phyloP scores from a whole-genome alignment of 495 filamentous ascomycete genomes.

The Talaromyces liani region DNA sequence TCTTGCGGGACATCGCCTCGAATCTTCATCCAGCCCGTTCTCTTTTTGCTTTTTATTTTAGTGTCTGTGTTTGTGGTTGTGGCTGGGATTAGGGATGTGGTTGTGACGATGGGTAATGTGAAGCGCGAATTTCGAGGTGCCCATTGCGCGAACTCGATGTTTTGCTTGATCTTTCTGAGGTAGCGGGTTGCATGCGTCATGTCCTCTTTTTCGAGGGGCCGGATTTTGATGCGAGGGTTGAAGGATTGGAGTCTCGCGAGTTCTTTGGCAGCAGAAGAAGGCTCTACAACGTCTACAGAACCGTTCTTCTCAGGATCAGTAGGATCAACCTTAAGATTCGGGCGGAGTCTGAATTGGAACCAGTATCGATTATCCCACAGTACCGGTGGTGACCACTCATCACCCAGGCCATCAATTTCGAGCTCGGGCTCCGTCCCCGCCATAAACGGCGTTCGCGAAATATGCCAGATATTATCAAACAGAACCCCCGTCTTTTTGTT shows the following conservation, averaged over 20 bases:
- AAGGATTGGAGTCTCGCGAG: not conserved
- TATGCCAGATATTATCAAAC: conserved; percentile 30
- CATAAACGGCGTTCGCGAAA: conserved; percentile 45
- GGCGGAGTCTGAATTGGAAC: conserved; percentile 46
- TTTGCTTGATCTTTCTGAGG: not conserved
- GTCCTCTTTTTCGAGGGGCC: not conserved
- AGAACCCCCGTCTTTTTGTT: not conserved
- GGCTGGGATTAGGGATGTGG: not conserved
- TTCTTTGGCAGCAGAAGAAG: not conserved
- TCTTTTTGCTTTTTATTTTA: not conserved
- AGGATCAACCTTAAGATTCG: conserved; percentile 6
- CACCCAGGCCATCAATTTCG: conserved; percentile 25
- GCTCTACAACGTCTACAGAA: not conserved
- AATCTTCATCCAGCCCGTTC: not conserved
- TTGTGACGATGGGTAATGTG: conserved; percentile 30
- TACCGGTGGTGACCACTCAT: not conserved
- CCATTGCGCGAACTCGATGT: not conserved
- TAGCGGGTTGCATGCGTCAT: not conserved
- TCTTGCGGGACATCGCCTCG: not conserved
- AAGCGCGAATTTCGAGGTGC: conserved; percentile 27
- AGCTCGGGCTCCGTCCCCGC: conserved; percentile 16
- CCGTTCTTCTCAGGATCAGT: not conserved
- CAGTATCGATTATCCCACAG: conserved; percentile 84
- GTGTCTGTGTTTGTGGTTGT: not conserved
- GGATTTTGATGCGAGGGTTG: not conserved